Conservation (phyloP, 1,284 basidiomycete species). For the Meira nashicola region DNA sequence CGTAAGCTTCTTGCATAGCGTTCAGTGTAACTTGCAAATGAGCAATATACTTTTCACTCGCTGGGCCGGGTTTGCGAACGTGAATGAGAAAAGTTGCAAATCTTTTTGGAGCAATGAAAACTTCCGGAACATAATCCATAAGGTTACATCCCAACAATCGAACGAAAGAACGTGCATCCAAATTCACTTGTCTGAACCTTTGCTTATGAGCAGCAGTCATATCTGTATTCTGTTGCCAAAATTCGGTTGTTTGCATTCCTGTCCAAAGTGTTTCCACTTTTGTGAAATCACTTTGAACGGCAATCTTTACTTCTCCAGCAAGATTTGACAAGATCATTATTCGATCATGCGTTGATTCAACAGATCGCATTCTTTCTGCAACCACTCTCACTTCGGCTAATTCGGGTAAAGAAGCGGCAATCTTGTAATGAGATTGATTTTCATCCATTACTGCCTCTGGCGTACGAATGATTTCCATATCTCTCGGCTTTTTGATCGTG, state of each 20-base stretch:
- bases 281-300: not conserved
- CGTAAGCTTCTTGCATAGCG: no score
- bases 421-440: not conserved
- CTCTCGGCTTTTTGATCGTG: not conserved
- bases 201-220: not conserved
- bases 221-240: not conserved
- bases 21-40: no score
- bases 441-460: not conserved
- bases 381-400: slow-evolving; percentile 5
- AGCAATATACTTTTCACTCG: no score
- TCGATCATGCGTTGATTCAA: not conserved
- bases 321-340: not conserved
- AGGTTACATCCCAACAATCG: slow-evolving; percentile 22
- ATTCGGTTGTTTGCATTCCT: not conserved
- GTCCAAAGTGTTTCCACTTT: slow-evolving; percentile 6
- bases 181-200: not conserved
- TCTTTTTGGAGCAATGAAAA: not conserved
- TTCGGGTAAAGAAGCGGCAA: not conserved
- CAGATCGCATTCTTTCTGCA: slow-evolving; percentile 4
- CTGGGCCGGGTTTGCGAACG: not conserved
- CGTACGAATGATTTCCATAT: slow-evolving; percentile 2
- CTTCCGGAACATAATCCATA: slow-evolving; percentile 10
- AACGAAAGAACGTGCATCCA: slow-evolving; percentile 21
- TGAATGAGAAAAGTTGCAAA: slow-evolving; percentile 3
- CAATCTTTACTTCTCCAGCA: not conserved